Base-by-base conservation (phyloP, 1,284 basidiomycete species). In the Sutorius eximius region DNA sequence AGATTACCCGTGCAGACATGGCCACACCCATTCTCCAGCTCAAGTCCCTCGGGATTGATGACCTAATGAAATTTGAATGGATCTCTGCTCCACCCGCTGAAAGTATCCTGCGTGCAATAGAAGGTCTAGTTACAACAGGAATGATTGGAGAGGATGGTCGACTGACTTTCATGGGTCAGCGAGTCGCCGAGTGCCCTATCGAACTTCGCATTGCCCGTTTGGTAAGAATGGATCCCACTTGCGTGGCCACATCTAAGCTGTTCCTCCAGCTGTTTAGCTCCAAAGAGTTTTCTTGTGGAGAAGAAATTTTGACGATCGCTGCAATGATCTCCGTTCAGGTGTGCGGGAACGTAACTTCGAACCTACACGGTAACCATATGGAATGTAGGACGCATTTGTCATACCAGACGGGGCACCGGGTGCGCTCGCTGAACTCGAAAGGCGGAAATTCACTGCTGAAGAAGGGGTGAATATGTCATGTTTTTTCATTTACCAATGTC, bases 51-150 rank as follows among this genome's bases (percentile, higher is more conserved):
- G 96, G 97, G 7, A 90, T 98, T 47, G 91, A 98, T 61, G 94
- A 99, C 71, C 71, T 99, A n/a, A 89, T 91, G 86, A 90, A 87
- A 67, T 97, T 99, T 68, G 94, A 97, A 65, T 99, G 93, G 86
- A 82, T 98, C 47, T 88, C 89, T 20, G 79, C 89, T 0, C 96
- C 96, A 18, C 91, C 93, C 3, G 85, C 88, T n/a, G 89, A 92
- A 69, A 89, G 87, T 64, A 82, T 98, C 36, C 75, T 95, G 34
- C 77, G 91, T 34, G 93, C 92, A 8, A 73, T 99, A 40, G 94
- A 97, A 68, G 79, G 80, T 20, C 73, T 92, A 12, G 78, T 82
- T 40, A 76, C 80, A 20, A 78, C 85, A n/a, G 85, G 83, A 11
- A 87, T 91, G 86, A 76, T 91, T 11, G 84, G 81, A 29, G 81